These are phyloP conservation scores for Delitschia confertaspora DNA, from an alignment of 495 filamentous ascomycete species.

Conservation along the genomic window DNA sequence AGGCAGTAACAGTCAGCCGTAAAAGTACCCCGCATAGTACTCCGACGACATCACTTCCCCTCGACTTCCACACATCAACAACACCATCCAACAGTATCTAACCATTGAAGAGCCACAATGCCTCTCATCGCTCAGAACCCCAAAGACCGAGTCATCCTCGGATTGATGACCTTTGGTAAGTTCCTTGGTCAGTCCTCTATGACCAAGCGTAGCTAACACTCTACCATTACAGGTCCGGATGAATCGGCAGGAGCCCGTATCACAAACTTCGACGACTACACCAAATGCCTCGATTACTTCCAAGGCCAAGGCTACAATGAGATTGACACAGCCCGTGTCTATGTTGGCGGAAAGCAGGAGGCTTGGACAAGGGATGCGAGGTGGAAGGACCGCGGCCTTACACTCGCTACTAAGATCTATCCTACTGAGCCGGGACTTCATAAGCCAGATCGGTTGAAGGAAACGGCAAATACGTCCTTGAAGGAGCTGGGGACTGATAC, in stretches of 20 bases:
- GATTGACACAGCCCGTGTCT: slow-evolving; percentile 56
- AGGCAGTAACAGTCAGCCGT: no score
- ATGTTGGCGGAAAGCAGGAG: slow-evolving; percentile 69
- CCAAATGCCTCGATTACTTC: slow-evolving; percentile 44
- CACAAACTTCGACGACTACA: slow-evolving; percentile 45
- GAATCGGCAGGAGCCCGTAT: slow-evolving; percentile 55
- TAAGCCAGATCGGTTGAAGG: slow-evolving; percentile 49
- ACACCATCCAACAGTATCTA: not conserved
- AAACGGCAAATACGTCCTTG: slow-evolving; percentile 55
- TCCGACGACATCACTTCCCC: no score
- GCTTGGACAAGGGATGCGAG: slow-evolving; percentile 64
- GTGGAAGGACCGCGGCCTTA: slow-evolving; percentile 77
- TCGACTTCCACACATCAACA: not conserved
- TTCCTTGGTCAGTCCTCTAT: no score
- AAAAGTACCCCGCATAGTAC: no score
- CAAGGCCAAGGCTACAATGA: slow-evolving; percentile 48
- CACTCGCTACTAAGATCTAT: slow-evolving; percentile 77
- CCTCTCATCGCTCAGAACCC: slow-evolving; percentile 47
- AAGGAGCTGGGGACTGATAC: slow-evolving; percentile 63
- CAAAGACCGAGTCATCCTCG: slow-evolving; percentile 49
- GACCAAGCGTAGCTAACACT: not conserved
- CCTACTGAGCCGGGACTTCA: slow-evolving; percentile 52
- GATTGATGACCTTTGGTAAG: slow-evolving; percentile 51
- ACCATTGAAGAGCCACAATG: slow-evolving; percentile 38
- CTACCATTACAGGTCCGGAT: slow-evolving; percentile 13